Conservation (phyloP, 192 early-diverging fungal species). For the Haplosporangium gracile region DNA sequence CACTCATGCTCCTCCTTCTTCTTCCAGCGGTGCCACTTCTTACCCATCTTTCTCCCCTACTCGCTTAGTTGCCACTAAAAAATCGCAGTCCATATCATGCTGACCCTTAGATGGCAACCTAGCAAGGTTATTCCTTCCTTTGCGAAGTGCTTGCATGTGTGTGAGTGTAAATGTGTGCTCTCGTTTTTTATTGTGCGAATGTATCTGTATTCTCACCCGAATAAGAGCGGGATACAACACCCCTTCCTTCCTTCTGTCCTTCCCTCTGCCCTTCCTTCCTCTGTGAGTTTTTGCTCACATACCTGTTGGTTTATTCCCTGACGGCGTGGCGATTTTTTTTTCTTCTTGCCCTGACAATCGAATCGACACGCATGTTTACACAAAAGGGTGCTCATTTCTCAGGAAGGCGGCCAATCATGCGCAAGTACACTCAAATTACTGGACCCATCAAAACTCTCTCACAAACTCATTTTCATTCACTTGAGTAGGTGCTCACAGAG, state of each 20-base stretch:
- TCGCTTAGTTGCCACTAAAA: neutral
- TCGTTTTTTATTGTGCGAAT: neutral
- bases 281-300: neutral
- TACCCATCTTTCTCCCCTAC: neutral
- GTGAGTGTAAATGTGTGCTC: neutral
- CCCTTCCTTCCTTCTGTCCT: too few species aligned
- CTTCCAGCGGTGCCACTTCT: too few species aligned
- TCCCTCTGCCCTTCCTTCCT: too few species aligned
- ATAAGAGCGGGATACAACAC: neutral
- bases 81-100: neutral
- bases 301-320: neutral
- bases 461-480: neutral
- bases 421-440: neutral
- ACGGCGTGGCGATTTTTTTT: neutral
- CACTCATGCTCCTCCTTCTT: too few species aligned
- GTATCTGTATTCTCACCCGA: neutral
- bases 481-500: neutral
- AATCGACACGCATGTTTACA: too few species aligned
- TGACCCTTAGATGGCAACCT: neutral
- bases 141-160: neutral
- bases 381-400: neutral
- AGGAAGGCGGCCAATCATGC: constrained; percentile 2
- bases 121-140: neutral
- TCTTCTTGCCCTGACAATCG: neutral
- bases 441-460: neutral